phyloP scores from a whole-genome alignment of 1,284 basidiomycete species.

The Agroathelia rolfsii region DNA sequence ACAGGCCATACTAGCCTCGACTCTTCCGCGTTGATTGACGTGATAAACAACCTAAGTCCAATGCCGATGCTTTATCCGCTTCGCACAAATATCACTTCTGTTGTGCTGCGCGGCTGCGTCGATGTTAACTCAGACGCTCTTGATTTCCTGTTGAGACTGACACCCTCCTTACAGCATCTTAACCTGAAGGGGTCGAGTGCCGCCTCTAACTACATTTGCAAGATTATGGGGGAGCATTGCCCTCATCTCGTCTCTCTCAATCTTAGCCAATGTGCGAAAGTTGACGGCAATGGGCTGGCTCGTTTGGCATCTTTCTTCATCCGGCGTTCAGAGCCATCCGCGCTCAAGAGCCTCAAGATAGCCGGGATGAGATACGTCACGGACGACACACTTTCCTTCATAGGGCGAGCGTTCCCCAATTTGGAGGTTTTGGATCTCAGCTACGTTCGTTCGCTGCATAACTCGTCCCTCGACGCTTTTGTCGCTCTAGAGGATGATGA shows the following conservation, averaged over 20 bases:
- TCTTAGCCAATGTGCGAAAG: constrained; percentile 61
- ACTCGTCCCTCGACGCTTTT: constrained; percentile 67
- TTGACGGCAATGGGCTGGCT: constrained; percentile 56
- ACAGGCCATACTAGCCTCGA: constrained; percentile 53
- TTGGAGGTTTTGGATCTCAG: constrained; percentile 80
- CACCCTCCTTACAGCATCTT: constrained; percentile 49
- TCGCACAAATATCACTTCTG: constrained; percentile 52
- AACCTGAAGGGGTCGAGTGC: constrained; percentile 58
- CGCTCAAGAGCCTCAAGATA: constrained; percentile 50
- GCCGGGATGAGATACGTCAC: constrained; percentile 55
- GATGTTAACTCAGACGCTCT: constrained; percentile 55
- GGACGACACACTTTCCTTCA: constrained; percentile 45
- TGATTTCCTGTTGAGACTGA: constrained; percentile 60
- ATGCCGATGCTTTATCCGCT: constrained; percentile 24
- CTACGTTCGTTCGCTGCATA: constrained; percentile 60
- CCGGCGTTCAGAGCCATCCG: constrained; percentile 33
- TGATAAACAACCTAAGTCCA: constrained; percentile 36
- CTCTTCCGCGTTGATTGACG: constrained; percentile 36
- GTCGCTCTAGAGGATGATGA: constrained; percentile 42
- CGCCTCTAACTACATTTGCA: constrained; percentile 67
- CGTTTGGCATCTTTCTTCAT: constrained; percentile 32
- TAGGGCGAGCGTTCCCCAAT: constrained; percentile 58
- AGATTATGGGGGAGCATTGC: constrained; percentile 50
- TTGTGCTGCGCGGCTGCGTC: constrained; percentile 73
- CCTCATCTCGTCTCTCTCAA: constrained; percentile 54